phyloP scores from a whole-genome alignment of 768 basidiomycete species.

The Tylopilus balloui region DNA sequence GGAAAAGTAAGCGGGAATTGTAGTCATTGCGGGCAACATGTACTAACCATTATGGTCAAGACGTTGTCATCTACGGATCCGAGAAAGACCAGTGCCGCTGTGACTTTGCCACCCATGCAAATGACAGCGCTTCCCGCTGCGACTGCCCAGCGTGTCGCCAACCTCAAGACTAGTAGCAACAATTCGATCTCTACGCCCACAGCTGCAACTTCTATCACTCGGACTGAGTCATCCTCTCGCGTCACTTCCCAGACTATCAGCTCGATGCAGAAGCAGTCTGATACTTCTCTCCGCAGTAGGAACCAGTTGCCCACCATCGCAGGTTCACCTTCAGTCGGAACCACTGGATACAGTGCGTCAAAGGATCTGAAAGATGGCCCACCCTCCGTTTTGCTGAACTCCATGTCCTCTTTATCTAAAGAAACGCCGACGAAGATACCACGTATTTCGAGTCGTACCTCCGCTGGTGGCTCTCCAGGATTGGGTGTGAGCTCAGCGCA shows the following conservation, averaged over 20 bases:
- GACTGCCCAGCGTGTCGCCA: conserved; percentile 83
- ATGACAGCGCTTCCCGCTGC: conserved; percentile 77
- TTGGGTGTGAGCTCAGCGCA: conserved; percentile 54
- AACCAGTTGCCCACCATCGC: conserved; percentile 86
- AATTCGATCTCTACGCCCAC: conserved; percentile 44
- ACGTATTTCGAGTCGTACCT: conserved; percentile 82
- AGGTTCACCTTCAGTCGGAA: conserved; percentile 86
- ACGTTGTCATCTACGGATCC: conserved; percentile 81
- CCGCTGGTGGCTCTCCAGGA: conserved; percentile 69
- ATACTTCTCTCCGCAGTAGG: conserved; percentile 71
- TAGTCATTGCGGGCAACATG: background rate
- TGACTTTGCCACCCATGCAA: conserved; percentile 85
- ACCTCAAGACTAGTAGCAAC: conserved; percentile 57
- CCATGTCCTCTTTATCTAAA: conserved; percentile 52
- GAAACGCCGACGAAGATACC: conserved; percentile 93
- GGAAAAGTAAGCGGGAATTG: conserved; percentile 68
- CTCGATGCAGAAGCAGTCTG: conserved; percentile 85
- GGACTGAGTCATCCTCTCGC: conserved; percentile 50
- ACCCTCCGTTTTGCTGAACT: conserved; percentile 50
- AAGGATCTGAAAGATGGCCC: conserved; percentile 57
- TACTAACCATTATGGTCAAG: conserved; percentile 37
- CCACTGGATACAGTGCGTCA: conserved; percentile 45
- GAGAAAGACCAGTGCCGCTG: conserved; percentile 64
- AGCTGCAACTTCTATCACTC: conserved; percentile 38
- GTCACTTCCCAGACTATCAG: conserved; percentile 79